phyloP scores from a whole-genome alignment of 331 rosid species.

The Arachis monticola region DNA sequence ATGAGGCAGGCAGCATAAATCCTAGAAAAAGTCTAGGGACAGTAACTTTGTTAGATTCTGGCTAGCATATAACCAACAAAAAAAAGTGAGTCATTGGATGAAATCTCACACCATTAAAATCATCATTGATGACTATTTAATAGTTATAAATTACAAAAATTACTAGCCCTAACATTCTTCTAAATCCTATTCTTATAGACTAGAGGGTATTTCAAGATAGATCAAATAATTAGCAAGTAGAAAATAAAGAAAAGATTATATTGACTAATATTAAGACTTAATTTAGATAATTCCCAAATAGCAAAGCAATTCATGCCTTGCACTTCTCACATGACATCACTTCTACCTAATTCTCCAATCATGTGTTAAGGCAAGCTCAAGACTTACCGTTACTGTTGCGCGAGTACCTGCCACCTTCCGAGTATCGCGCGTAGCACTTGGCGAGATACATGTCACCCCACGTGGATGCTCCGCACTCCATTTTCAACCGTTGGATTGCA shows the following conservation, averaged over 20 bases:
- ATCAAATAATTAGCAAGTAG: not conserved
- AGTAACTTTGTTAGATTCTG: too few relatives aligned
- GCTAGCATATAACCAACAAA: too few relatives aligned
- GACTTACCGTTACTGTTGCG: slow-evolving; percentile 54
- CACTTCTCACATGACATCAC: not conserved
- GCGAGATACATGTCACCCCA: slow-evolving; percentile 81
- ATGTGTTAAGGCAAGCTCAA: too few relatives aligned
- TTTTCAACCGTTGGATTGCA: slow-evolving; percentile 76
- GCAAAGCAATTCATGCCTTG: slow-evolving; percentile 30
- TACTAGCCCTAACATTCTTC: too few relatives aligned
- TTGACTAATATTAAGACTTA: not conserved
- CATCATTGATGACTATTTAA: too few relatives aligned
- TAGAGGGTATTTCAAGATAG: not conserved
- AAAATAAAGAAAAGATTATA: not conserved
- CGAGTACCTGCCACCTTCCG: slow-evolving; percentile 57
- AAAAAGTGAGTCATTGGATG: too few relatives aligned
- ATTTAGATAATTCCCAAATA: not conserved
- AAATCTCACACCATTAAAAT: too few relatives aligned
- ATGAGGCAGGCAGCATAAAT: too few relatives aligned
- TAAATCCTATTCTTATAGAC: too few relatives aligned
- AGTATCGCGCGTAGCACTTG: slow-evolving; percentile 86
- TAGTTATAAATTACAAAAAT: too few relatives aligned
- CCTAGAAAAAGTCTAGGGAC: too few relatives aligned
- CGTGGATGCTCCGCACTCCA: slow-evolving; percentile 61
- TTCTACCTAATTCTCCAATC: slow-evolving; percentile 23